phyloP scores from a whole-genome alignment of 2,329 filamentous ascomycete species.

The Aspergillus aculeatinus region DNA sequence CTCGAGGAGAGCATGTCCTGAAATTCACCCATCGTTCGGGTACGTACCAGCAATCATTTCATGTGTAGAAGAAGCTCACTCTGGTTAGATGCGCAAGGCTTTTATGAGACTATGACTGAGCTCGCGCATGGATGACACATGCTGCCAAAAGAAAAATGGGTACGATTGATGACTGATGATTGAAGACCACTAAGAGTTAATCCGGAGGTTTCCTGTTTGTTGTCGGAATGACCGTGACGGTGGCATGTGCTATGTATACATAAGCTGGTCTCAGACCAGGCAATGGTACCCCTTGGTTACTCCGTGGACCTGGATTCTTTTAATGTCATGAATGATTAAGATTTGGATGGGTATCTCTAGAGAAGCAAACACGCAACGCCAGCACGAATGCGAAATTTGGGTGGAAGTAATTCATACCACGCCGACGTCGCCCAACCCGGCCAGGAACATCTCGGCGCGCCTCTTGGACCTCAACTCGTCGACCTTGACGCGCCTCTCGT shows the following conservation, averaged over 20 bases:
- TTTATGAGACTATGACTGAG: slow-evolving; percentile 35
- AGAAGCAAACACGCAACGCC: neutral
- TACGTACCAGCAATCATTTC: slow-evolving; percentile 20
- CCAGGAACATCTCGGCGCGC: slow-evolving; percentile 71
- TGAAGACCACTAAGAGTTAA: slow-evolving; percentile 7
- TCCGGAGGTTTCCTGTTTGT: neutral
- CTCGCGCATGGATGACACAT: slow-evolving; percentile 17
- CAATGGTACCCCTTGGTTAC: slow-evolving; percentile 7
- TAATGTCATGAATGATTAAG: neutral
- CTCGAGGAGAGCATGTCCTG: slow-evolving; percentile 40
- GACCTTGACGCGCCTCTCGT: slow-evolving; percentile 53
- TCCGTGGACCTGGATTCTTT: slow-evolving; percentile 3
- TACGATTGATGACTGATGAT: slow-evolving; percentile 10
- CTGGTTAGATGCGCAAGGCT: slow-evolving; percentile 39
- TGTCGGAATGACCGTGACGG: neutral
- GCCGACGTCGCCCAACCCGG: slow-evolving; percentile 50
- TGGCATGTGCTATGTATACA: neutral
- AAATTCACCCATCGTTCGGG: slow-evolving; percentile 37
- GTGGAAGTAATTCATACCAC: neutral
- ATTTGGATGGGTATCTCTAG: slow-evolving; percentile 14
- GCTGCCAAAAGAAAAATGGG: neutral
- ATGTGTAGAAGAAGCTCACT: slow-evolving; percentile 9
- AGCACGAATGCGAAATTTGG: too few species aligned
- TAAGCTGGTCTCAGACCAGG: slow-evolving; percentile 1
- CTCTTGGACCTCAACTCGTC: slow-evolving; percentile 60